Conservation (phyloP, 208 protist genomes). For the Balamuthia mandrillaris region DNA sequence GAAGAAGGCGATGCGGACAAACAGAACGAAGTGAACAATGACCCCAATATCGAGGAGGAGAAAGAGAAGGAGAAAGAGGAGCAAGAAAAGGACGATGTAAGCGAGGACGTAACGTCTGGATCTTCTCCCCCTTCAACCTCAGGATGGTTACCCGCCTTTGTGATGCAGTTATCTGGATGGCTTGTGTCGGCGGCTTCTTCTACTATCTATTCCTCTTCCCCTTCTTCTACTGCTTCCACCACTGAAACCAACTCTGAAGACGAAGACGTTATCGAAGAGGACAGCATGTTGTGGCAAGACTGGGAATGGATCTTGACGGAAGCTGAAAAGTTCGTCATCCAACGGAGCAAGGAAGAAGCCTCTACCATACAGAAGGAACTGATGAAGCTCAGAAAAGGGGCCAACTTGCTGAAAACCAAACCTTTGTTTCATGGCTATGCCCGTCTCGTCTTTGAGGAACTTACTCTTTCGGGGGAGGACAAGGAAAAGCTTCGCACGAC, state of each 20-base stretch:
- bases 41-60: no score
- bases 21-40: no score
- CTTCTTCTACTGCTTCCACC: no score
- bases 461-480: not conserved
- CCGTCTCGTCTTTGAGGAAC: not conserved
- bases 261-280: not conserved
- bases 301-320: conserved; percentile 38
- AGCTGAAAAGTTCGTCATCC: conserved; percentile 4
- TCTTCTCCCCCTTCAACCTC: no score
- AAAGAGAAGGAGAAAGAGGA: no score
- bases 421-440: not conserved
- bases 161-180: conserved; percentile 2
- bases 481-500: not conserved
- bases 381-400: not conserved
- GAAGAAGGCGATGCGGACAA: no score
- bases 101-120: no score
- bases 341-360: not conserved
- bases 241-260: not conserved
- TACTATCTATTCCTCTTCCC: no score
- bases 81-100: no score
- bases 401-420: conserved; percentile 18
- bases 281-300: conserved; percentile 1
- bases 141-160: not conserved
- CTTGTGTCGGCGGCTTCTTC: not conserved
- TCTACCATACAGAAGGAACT: conserved; percentile 5